Percentiles rank a stretch among this genome's conserved stretches.
Evolutionary conservation across 2,329 filamentous ascomycete species (phyloP).

Genomic region (Fusarium sp.): DNA sequence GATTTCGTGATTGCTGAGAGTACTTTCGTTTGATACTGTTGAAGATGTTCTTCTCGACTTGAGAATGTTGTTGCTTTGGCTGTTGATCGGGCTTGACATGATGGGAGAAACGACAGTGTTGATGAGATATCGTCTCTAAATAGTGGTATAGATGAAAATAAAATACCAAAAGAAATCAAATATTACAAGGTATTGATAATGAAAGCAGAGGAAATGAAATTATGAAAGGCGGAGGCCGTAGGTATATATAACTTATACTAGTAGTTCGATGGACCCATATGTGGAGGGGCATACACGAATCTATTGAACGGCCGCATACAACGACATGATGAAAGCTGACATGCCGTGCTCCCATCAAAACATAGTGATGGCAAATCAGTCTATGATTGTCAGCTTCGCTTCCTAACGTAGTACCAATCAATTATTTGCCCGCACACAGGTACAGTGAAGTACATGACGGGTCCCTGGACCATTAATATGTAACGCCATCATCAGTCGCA

Average conservation of each 20-base stretch:
- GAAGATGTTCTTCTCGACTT: slow-evolving; percentile 33
- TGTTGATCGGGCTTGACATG: slow-evolving; percentile 32
- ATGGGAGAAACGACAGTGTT: neutral
- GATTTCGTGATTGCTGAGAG: slow-evolving; percentile 35
- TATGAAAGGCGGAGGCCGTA: slow-evolving; percentile 13
- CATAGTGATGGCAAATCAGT: slow-evolving; percentile 26
- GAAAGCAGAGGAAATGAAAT: slow-evolving; percentile 7
- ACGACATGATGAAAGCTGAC: slow-evolving; percentile 39
- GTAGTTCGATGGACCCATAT: slow-evolving; percentile 21
- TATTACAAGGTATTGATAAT: slow-evolving; percentile 4
- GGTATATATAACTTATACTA: slow-evolving; percentile 24
- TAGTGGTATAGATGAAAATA: neutral
- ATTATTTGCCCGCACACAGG: slow-evolving; percentile 25
- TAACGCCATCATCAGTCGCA: slow-evolving; percentile 33
- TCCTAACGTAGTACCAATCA: slow-evolving; percentile 41
- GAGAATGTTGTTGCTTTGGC: slow-evolving; percentile 22
- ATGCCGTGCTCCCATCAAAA: slow-evolving; percentile 27
- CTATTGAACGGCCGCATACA: slow-evolving; percentile 24
- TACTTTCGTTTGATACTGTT: slow-evolving; percentile 36
- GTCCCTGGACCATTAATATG: slow-evolving; percentile 26
- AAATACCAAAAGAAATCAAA: neutral
- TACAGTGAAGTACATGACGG: slow-evolving; percentile 18
- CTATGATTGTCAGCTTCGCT: slow-evolving; percentile 40
- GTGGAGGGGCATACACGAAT: slow-evolving; percentile 27
- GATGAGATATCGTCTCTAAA: neutral